Conservation (phyloP, 208 protist genomes). For the Borovskyia barvae region DNA sequence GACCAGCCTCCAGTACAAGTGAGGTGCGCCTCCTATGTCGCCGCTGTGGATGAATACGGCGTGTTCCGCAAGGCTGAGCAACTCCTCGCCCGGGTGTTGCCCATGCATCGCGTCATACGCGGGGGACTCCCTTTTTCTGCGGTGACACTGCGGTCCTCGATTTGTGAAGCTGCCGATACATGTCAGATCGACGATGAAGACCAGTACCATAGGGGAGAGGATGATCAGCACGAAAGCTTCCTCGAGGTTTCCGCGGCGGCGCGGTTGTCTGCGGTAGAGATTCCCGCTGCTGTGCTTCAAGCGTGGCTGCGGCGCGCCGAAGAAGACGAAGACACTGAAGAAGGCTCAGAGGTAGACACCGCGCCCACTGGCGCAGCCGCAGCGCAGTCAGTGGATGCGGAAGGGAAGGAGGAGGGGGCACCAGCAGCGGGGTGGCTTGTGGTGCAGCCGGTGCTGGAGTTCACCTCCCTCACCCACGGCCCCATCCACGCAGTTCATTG, state of each 20-base stretch:
- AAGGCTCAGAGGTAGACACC: not conserved
- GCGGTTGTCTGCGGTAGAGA: constrained; percentile 1
- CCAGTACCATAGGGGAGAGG: too few species aligned
- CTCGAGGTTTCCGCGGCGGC: not conserved
- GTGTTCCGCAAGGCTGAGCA: constrained; percentile 17
- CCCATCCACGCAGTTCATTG: constrained; percentile 9
- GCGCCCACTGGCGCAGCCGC: not conserved
- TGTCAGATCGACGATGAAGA: too few species aligned
- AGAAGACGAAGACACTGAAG: not conserved
- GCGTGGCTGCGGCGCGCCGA: constrained; percentile 11
- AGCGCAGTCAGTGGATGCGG: not conserved
- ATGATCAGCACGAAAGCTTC: not conserved
- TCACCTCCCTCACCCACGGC: constrained; percentile 13
- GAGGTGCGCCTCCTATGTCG: constrained; percentile 5
- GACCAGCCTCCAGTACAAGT: constrained; percentile 2
- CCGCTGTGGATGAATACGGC: constrained; percentile 10
- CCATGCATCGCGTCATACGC: not conserved
- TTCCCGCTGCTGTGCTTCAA: constrained; percentile 4
- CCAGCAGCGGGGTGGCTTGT: constrained; percentile 4
- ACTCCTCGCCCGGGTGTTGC: constrained; percentile 3
- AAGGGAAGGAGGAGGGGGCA: not conserved
- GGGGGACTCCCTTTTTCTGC: too few species aligned
- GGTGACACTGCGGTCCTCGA: too few species aligned
- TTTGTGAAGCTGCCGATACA: too few species aligned
- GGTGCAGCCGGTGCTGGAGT: constrained; percentile 27